Percentiles rank a stretch among this genome's conserved stretches.
Evolutionary conservation across 2,329 filamentous ascomycete species (phyloP).

Genomic region (Teratosphaeria pseudoeucalypti): DNA sequence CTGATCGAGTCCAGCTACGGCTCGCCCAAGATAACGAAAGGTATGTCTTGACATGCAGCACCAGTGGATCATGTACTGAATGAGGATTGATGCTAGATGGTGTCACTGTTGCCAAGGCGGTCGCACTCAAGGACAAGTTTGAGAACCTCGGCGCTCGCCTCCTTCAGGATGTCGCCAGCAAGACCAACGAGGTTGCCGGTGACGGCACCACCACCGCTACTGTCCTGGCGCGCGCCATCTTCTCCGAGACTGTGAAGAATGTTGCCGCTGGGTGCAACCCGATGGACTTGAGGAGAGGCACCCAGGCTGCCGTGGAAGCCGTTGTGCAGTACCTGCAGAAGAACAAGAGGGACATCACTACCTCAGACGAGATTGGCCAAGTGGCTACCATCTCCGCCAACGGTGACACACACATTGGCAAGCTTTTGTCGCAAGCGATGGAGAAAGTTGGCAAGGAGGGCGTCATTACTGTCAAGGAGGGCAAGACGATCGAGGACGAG

Average conservation of each 20-base stretch:
- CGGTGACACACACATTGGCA: constrained; percentile 87
- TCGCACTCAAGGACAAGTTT: constrained; percentile 95
- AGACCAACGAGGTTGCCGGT: constrained; percentile 98
- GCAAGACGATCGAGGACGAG: constrained; percentile 96
- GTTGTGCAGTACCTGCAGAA: constrained; percentile 89
- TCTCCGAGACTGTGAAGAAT: constrained; percentile 99
- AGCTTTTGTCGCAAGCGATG: constrained; percentile 96
- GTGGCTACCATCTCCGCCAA: constrained; percentile 98
- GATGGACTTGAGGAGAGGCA: constrained; percentile 95
- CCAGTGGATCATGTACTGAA: background rate
- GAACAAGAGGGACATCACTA: constrained; percentile 98
- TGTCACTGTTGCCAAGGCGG: constrained; percentile 57
- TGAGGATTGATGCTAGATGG: constrained; percentile 29
- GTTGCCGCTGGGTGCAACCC: constrained; percentile 98
- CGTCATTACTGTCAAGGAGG: constrained; percentile 99
- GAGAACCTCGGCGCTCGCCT: constrained; percentile 97
- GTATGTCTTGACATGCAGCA: constrained; percentile 42
- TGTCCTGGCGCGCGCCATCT: constrained; percentile 92
- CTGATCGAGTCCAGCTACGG: constrained; percentile 97
- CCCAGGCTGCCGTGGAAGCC: constrained; percentile 88
- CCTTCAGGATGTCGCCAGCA: constrained; percentile 94
- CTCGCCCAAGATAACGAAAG: constrained; percentile 99
- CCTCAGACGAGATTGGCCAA: constrained; percentile 91
- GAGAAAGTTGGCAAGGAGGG: constrained; percentile 99
- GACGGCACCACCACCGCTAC: constrained; percentile 98